Evolutionary conservation across 1,284 basidiomycete genomes (phyloP).

Genomic region (Pseudozyma tsukubaensis): DNA sequence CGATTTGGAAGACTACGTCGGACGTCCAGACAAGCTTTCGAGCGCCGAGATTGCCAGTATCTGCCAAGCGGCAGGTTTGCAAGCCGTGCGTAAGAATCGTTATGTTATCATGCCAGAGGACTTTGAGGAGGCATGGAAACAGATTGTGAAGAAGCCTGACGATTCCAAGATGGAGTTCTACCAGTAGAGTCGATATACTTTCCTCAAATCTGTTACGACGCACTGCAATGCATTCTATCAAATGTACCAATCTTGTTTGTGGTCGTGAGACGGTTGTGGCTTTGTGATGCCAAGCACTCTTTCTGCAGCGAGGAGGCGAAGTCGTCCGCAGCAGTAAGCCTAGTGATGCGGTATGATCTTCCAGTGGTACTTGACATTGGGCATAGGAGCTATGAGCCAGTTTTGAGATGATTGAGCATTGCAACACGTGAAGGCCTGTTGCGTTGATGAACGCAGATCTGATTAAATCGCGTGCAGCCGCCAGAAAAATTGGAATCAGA

Average conservation of each 20-base stretch:
- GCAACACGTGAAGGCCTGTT: too few relatives aligned
- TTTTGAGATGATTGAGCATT: too few relatives aligned
- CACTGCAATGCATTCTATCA: slow-evolving; percentile 19
- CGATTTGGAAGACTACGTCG: slow-evolving; percentile 97
- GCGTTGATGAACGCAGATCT: too few relatives aligned
- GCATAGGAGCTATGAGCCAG: too few relatives aligned
- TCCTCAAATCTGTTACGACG: background rate
- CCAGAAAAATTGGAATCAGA: too few relatives aligned
- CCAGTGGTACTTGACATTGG: too few relatives aligned
- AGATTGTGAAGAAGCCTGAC: slow-evolving; percentile 67
- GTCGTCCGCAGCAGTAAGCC: too few relatives aligned
- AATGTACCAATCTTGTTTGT: background rate
- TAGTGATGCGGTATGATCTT: too few relatives aligned
- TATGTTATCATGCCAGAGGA: slow-evolving; percentile 96
- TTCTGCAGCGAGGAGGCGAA: background rate
- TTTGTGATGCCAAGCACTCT: background rate
- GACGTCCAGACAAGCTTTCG: slow-evolving; percentile 92
- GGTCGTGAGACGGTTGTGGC: background rate
- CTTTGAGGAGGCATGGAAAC: slow-evolving; percentile 77
- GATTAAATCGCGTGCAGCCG: too few relatives aligned
- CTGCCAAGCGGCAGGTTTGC: slow-evolving; percentile 95
- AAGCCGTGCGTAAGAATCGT: slow-evolving; percentile 97
- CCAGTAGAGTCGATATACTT: slow-evolving; percentile 33
- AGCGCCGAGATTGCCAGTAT: slow-evolving; percentile 96
- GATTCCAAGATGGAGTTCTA: slow-evolving; percentile 67